phyloP scores from a whole-genome alignment of 768 basidiomycete genomes.

The Trametes maxima region DNA sequence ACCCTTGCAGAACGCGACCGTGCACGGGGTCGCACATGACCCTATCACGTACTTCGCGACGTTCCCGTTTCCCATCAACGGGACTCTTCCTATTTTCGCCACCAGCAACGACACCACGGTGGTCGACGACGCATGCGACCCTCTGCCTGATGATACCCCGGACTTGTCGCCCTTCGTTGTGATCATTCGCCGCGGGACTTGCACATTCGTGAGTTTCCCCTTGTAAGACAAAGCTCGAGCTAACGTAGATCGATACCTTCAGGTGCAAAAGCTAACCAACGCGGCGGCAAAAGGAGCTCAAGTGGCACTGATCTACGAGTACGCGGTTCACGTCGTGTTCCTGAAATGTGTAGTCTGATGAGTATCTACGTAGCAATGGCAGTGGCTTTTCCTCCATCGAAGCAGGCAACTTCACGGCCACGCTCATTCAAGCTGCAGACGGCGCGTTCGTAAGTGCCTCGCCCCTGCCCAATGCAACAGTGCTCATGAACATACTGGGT shows the following conservation, averaged over 20 bases:
- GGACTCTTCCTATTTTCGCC: conserved; percentile 57
- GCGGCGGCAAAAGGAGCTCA: conserved; percentile 55
- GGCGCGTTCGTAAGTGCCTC: conserved; percentile 53
- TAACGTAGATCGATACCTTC: background rate
- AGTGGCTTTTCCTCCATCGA: conserved; percentile 45
- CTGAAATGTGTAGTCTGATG: background rate
- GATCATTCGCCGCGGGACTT: conserved; percentile 60
- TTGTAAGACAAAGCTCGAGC: background rate
- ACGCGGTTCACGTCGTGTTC: conserved; percentile 17
- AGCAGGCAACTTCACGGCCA: conserved; percentile 48
- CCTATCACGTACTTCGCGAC: conserved; percentile 58
- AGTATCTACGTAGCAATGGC: conserved; percentile 44
- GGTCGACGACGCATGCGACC: conserved; percentile 59
- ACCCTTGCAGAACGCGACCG: conserved; percentile 57
- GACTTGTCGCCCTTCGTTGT: conserved; percentile 57
- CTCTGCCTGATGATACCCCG: conserved; percentile 53
- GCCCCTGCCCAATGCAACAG: background rate
- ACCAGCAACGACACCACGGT: conserved; percentile 57
- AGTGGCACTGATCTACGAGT: conserved; percentile 58
- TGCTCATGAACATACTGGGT: background rate
- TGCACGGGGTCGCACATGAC: conserved; percentile 48
- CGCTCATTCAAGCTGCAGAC: conserved; percentile 56
- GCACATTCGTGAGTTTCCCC: conserved; percentile 47
- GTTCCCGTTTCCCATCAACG: conserved; percentile 48
- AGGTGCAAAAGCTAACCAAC: conserved; percentile 56